Conservation (phyloP, 2,329 filamentous ascomycete species). For the Chaetomiaceae sp. region DNA sequence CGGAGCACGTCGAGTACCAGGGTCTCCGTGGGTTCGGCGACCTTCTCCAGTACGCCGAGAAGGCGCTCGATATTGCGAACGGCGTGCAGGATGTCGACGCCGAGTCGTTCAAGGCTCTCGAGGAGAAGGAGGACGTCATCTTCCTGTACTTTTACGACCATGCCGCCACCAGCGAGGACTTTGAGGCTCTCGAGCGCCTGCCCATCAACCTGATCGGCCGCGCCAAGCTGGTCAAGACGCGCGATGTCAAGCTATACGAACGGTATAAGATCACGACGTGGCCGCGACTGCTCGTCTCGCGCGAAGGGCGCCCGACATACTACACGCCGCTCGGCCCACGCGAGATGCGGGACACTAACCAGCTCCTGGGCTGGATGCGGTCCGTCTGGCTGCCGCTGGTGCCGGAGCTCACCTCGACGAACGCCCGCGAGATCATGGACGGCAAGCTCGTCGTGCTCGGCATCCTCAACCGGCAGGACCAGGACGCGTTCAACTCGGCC, state of each 20-base stretch:
- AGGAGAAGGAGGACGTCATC: constrained; percentile 90
- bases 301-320: constrained; percentile 85
- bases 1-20: constrained; percentile 87
- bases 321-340: constrained; percentile 82
- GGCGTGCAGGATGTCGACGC: constrained; percentile 80
- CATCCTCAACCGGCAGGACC: constrained; percentile 74
- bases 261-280: constrained; percentile 95
- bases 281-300: constrained; percentile 85
- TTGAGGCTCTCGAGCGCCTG: constrained; percentile 78
- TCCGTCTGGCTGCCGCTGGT: constrained; percentile 95
- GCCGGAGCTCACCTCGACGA: constrained; percentile 84
- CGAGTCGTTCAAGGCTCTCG: constrained; percentile 70
- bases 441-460: constrained; percentile 92
- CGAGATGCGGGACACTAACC: constrained; percentile 84
- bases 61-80: constrained; percentile 70
- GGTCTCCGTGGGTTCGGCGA: constrained; percentile 90
- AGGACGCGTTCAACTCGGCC: constrained; percentile 71
- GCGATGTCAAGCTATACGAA: constrained; percentile 67
- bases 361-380: constrained; percentile 88
- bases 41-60: constrained; percentile 79
- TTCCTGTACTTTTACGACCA: constrained; percentile 98
- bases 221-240: constrained; percentile 88
- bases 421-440: constrained; percentile 92
- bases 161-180: constrained; percentile 89
- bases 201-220: constrained; percentile 86